phyloP scores from a whole-genome alignment of 441 rosid genomes.

The Pelargonium fulgidum region DNA sequence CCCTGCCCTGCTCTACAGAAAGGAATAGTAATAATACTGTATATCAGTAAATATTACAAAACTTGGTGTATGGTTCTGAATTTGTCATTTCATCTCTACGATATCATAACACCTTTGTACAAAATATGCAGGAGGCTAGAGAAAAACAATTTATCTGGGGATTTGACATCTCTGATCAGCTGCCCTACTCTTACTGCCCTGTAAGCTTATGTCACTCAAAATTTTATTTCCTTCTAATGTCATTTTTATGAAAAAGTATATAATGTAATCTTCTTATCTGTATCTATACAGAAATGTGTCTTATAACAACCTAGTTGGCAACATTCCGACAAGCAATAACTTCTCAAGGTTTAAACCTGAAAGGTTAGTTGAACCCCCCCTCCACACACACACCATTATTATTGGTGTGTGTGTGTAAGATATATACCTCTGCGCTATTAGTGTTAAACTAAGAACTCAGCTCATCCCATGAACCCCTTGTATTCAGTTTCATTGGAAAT shows the following conservation, averaged over 20 bases:
- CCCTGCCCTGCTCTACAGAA: too few relatives aligned
- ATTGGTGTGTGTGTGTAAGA: too few relatives aligned
- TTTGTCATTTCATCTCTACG: background rate
- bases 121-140: slow-evolving; percentile 50
- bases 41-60: too few relatives aligned
- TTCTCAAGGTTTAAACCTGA: slow-evolving; percentile 56
- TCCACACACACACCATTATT: too few relatives aligned
- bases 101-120: background rate
- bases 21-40: too few relatives aligned
- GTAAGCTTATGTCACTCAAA: slow-evolving; percentile 24
- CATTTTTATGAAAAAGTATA: too few relatives aligned
- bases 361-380: slow-evolving; percentile 23
- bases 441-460: background rate
- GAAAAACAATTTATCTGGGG: slow-evolving; percentile 63
- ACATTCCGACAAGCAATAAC: slow-evolving; percentile 68
- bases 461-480: slow-evolving; percentile 26
- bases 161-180: slow-evolving; percentile 69
- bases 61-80: background rate
- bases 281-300: slow-evolving; percentile 58
- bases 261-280: background rate
- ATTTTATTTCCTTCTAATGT: too few relatives aligned
- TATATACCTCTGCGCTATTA: too few relatives aligned
- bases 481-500: slow-evolving; percentile 65
- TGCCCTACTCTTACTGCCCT: slow-evolving; percentile 63
- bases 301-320: slow-evolving; percentile 67